phyloP scores from a whole-genome alignment of 2,329 filamentous ascomycete genomes.

The Huntiella moniliformis region DNA sequence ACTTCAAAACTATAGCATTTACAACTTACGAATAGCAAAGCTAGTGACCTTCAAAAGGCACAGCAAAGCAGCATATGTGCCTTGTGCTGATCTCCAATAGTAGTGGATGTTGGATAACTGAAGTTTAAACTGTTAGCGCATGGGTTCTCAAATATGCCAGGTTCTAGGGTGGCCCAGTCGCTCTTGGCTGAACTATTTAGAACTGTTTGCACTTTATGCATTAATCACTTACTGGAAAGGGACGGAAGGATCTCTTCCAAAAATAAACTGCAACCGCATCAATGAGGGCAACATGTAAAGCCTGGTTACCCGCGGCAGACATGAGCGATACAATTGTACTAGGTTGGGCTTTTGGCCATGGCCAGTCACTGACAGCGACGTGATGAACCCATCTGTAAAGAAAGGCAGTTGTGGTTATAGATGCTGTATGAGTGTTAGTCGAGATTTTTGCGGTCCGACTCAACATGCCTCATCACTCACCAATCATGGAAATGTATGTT shows the following conservation, averaged over 20 bases:
- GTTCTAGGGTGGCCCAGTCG: background rate
- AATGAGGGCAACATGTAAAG: slow-evolving; percentile 7
- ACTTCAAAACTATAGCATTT: background rate
- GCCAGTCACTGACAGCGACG: slow-evolving; percentile 10
- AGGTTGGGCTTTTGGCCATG: slow-evolving; percentile 8
- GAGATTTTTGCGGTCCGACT: too few species aligned
- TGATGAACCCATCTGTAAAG: slow-evolving; percentile 9
- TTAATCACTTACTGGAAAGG: slow-evolving; percentile 8
- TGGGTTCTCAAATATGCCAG: background rate
- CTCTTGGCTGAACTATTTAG: background rate
- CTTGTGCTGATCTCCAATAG: slow-evolving; percentile 10
- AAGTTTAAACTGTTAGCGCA: background rate
- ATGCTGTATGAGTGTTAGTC: background rate
- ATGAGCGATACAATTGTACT: slow-evolving; percentile 10
- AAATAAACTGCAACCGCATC: slow-evolving; percentile 12
- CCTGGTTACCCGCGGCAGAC: slow-evolving; percentile 7
- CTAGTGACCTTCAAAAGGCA: slow-evolving; percentile 8
- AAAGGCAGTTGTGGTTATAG: slow-evolving; percentile 7
- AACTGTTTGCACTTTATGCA: background rate
- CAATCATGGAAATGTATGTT: slow-evolving; percentile 8
- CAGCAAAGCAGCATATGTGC: slow-evolving; percentile 3
- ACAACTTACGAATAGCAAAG: slow-evolving; percentile 10
- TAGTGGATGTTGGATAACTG: slow-evolving; percentile 11
- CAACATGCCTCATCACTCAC: background rate
- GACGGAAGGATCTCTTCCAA: slow-evolving; percentile 7